These are phyloP conservation scores for Quercus alba DNA, from an alignment of 306 rosid species.

Conservation along the genomic window DNA sequence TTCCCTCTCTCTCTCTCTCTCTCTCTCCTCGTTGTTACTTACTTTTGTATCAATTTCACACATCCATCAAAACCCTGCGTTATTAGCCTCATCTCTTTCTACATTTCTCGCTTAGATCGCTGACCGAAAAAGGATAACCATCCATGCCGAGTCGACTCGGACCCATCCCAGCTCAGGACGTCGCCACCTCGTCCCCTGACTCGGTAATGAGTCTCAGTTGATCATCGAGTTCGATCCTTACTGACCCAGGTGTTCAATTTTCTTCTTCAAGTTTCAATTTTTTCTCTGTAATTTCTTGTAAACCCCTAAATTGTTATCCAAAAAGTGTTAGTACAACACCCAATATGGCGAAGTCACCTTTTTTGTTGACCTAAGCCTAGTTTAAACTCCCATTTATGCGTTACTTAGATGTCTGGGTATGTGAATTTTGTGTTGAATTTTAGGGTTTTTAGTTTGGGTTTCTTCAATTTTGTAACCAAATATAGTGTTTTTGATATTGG, in stretches of 20 bases:
- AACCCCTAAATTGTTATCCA: constrained; percentile 2
- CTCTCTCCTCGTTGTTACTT: neutral
- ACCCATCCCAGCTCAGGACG: constrained; percentile 3
- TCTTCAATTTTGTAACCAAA: constrained; percentile 27
- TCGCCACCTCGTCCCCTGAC: neutral
- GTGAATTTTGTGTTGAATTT: constrained; percentile 19
- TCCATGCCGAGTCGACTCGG: constrained; percentile 23
- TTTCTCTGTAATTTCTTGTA: neutral
- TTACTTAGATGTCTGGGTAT: neutral
- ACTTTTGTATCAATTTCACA: constrained; percentile 1
- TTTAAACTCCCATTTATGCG: constrained; percentile 4
- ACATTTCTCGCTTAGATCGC: constrained; percentile 27
- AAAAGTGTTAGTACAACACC: neutral
- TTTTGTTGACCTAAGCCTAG: neutral
- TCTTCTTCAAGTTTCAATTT: neutral
- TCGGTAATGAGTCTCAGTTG: constrained; percentile 1
- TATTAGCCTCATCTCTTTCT: neutral
- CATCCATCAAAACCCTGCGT: neutral
- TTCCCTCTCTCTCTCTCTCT: neutral
- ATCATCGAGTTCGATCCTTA: constrained; percentile 15
- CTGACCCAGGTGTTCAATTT: constrained; percentile 41
- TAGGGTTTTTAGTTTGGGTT: constrained; percentile 24
- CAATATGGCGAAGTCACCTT: neutral
- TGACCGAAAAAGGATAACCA: constrained; percentile 6
- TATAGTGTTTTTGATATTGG: constrained; percentile 33